Conservation (phyloP, 169 alveolate genomes). For the Besnoitia besnoiti region DNA sequence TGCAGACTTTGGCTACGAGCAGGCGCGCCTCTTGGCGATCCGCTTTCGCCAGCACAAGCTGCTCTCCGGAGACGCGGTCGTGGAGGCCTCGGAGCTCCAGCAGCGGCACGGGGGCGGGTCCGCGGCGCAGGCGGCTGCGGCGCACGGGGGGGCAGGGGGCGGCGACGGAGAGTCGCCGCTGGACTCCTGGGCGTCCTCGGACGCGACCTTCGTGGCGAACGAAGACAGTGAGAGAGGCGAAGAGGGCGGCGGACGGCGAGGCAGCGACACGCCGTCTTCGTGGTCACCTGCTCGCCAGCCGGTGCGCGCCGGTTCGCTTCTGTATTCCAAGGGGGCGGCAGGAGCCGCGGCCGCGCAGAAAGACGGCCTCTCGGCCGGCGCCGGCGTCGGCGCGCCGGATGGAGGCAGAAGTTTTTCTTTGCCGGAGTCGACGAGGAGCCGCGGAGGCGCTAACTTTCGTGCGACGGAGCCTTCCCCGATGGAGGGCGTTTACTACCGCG, state of each 20-base stretch:
- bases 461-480: constrained; percentile 3
- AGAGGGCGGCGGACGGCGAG: not conserved
- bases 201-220: no score
- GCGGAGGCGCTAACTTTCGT: not conserved
- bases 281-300: not conserved
- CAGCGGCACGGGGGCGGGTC: not conserved
- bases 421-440: no score
- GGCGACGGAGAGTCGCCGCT: not conserved
- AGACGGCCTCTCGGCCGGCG: no score
- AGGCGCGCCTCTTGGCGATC: constrained; percentile 9
- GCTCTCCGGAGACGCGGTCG: constrained; percentile 21
- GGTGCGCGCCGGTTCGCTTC: no score
- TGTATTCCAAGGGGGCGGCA: no score
- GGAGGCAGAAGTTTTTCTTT: no score
- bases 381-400: no score
- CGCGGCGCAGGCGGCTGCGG: not conserved
- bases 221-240: not conserved
- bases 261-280: not conserved
- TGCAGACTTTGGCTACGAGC: constrained; percentile 11
- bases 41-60: constrained; percentile 30
- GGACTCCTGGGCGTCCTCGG: no score
- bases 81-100: constrained; percentile 25
- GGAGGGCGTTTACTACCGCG: constrained; percentile 16
- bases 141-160: not conserved
- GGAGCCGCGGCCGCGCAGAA: no score